Conservation (phyloP, 73 alveolate species). For the Paramecium biaurelia region DNA sequence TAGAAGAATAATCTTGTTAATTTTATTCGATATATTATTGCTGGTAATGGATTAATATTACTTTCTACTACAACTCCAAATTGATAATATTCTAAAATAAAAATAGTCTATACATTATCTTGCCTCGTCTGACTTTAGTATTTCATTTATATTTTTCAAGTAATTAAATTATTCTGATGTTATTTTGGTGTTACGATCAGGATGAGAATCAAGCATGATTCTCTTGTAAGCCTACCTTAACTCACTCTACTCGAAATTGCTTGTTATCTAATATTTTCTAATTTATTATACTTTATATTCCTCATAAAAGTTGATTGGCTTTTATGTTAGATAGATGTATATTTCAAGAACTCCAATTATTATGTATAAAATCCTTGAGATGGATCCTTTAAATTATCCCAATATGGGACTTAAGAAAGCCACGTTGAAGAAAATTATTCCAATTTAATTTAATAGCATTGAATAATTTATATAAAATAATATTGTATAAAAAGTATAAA, state of each 20-base stretch:
- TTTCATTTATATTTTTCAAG: not conserved
- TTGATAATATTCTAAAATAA: not conserved
- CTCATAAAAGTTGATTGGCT: not conserved
- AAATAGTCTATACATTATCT: not conserved
- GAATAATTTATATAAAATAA: not conserved
- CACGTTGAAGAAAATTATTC: not conserved
- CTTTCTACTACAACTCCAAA: not conserved
- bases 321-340: not conserved
- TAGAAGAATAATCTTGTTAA: not conserved
- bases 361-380: not conserved
- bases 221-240: not conserved
- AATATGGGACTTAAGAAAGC: not conserved
- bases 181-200: not conserved
- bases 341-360: not conserved
- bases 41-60: constrained; percentile 9
- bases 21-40: not conserved
- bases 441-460: not conserved
- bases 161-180: not conserved
- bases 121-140: not conserved
- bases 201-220: constrained; percentile 20
- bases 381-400: not conserved
- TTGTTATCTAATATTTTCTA: not conserved
- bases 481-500: not conserved
- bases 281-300: not conserved
- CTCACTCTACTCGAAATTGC: not conserved